These are phyloP conservation scores for Lycium ferocissimum DNA, from an alignment of 257 asterid genomes.

Conservation along the genomic window DNA sequence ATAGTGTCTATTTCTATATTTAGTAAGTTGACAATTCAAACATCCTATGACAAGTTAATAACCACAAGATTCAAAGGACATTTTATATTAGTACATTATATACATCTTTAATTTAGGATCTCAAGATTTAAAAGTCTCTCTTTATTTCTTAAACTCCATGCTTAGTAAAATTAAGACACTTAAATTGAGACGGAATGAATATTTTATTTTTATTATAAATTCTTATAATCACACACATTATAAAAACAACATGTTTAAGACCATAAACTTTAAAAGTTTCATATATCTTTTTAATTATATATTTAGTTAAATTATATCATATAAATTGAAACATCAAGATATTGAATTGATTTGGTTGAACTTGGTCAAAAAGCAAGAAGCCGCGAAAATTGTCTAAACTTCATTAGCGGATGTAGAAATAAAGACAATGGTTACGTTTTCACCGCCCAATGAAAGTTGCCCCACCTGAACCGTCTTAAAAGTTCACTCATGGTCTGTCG, in stretches of 20 bases:
- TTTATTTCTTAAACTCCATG: no score
- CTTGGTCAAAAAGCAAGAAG: conserved; percentile 3
- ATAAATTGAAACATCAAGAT: background rate
- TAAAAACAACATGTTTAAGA: background rate
- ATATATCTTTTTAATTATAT: background rate
- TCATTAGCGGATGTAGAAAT: background rate
- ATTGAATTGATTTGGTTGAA: background rate
- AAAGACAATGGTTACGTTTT: background rate
- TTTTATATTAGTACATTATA: no score
- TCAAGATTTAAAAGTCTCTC: no score
- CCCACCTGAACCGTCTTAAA: background rate
- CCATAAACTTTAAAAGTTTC: background rate
- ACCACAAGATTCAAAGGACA: no score
- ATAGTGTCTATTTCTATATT: no score
- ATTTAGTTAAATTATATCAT: background rate
- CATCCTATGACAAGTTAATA: no score
- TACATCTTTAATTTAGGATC: no score
- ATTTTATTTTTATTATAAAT: background rate
- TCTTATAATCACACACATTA: background rate
- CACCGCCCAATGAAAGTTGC: background rate
- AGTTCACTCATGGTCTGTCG: background rate
- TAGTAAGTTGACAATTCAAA: no score
- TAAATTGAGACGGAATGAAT: no score
- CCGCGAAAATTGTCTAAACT: background rate
- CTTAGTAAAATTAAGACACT: no score